Evolutionary conservation across 2,329 filamentous ascomycete genomes (phyloP), one percentile per base, ranked within the genome.

Genomic region (Plenodomus tracheiphilus): DNA sequence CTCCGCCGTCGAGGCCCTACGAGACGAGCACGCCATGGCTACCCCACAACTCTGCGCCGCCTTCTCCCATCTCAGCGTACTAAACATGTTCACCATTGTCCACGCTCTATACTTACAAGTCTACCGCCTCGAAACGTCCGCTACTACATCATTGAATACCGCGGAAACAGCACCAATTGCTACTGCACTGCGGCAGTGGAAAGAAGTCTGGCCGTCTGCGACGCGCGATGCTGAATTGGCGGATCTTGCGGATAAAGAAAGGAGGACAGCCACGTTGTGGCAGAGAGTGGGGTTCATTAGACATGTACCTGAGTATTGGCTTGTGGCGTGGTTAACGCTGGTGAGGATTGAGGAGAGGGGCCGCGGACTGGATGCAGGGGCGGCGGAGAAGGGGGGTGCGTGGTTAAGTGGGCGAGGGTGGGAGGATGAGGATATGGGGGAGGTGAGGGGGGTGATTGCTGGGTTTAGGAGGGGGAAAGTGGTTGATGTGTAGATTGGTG

Each of bases 21-120:
- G 16, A 10, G 32, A 47, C 28, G n/a, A 6, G 15, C 28, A 13
- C 2, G 7, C 10, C 38, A 28, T 8, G 10, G 41, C 11, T 9
- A 11, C 8, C 4, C 16, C 4, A 4, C 19, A 30, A 21, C 28
- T 17, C 18, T 17, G 40, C 21, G 17, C 15, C 13, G n/a, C n/a
- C 2, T 49, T 49, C 17, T 25, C 40, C 11, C 35, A 43, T 7
- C 39, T 49, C 7, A 49, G 46, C 25, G 36, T 49, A 19, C 37
- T 49, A 13, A 43, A 49, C 22, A 49, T 49, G 46, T 49, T 49
- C 19, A 49, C 46, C 3, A 17, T 49, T 11, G 28, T 49, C n/a
- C 34, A 35, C 28, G 46, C 41, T 11, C 21, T 49, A n/a, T 49
- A 43, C 8, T 9, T 28, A 10, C 41, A 49, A 25, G 17, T 37